Evolutionary conservation across 768 basidiomycete genomes (phyloP), one percentile per base, ranked within the genome.

Genomic region (Leccinum subgranulosum): DNA sequence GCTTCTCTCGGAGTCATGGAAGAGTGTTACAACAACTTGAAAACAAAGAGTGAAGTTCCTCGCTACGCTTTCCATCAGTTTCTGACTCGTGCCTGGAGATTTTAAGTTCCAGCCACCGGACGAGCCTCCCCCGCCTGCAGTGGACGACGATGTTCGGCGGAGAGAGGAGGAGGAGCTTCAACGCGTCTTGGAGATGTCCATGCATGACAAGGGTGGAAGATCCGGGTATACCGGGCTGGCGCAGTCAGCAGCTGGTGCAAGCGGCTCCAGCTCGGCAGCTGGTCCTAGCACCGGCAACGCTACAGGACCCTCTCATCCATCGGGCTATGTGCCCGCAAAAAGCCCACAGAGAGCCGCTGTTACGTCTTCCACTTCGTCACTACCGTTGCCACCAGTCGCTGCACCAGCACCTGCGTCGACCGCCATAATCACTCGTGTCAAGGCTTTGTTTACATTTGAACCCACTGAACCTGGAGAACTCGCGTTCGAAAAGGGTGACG

Each of bases 121-220:
- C 28, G 88, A 92, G 65, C 76, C 84, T 15, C 79, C 84, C 4
- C 89, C 90, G 0, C 87, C 84, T 1, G 68, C 82, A 0, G 83
- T 86, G 14, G 90, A 92, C 60, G 92, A 93, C 59, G 92, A 91
- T 12, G 83, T 84, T 45, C 82, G 90, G 12, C 79, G 92, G 12
- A 82, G 83, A 58, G 96, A 98, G 69, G 96, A 98, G 66, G 96
- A 96, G 66, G 96, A 98, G 63, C 84, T 98, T 2, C 91, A 94
- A 66, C 85, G 94, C 5, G 96, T 88, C 0, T 78, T 98, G 27
- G 94, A 96, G 67, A 86, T 97, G 76, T 92, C 90, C n/a, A 87
- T 94, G 76, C 85, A 87, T 54, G 94, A 98, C 69, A 89, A 87
- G 61, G 94, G 94, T 11, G 94, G 94, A 1, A 80, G 92, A 49